Conservation (phyloP, 371 early-diverging fungal species). For the Massospora cicadina region DNA sequence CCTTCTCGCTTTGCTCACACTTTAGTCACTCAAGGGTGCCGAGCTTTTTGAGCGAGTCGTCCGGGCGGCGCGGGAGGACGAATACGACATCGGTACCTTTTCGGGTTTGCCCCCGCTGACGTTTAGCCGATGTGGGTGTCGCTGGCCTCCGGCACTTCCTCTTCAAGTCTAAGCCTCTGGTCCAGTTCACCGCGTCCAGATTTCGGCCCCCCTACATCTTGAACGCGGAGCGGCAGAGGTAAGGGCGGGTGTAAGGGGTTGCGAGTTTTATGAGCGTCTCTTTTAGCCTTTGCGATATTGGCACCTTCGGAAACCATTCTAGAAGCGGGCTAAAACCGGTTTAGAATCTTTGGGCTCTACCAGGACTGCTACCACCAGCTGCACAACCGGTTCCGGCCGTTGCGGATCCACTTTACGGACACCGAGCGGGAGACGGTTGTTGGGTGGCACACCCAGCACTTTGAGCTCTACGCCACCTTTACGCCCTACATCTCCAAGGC, state of each 20-base stretch:
- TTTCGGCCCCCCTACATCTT: conserved; percentile 1
- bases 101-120: background rate
- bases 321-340: too few relatives aligned
- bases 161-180: background rate
- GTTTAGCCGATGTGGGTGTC: background rate
- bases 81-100: background rate
- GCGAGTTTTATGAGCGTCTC: background rate
- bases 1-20: background rate
- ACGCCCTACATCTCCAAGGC: conserved; percentile 4
- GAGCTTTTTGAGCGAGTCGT: background rate
- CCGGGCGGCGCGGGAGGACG: background rate
- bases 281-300: too few relatives aligned
- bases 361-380: background rate
- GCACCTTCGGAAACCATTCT: too few relatives aligned
- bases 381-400: background rate
- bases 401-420: background rate
- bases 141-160: conserved; percentile 8
- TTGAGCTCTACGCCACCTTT: conserved; percentile 1
- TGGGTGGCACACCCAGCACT: conserved; percentile 2
- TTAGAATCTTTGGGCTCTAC: background rate
- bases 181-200: background rate
- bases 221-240: background rate
- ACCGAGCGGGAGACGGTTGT: background rate
- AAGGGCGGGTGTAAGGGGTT: background rate
- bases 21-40: background rate